Base-by-base conservation (phyloP, 208 protist genomes). In the Naegleria gruberi region DNA sequence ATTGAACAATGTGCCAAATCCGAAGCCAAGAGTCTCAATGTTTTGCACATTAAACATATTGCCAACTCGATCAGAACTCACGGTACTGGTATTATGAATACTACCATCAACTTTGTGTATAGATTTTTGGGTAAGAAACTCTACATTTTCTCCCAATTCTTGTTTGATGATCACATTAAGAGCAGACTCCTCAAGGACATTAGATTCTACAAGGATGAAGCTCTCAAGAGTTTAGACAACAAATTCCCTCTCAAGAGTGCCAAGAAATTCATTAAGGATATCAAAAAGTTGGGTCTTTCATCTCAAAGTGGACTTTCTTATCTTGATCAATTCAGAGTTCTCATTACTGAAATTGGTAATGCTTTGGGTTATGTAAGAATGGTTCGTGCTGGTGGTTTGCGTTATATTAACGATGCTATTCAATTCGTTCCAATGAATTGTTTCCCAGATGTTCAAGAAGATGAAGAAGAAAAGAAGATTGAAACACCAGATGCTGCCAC, bases 41-140 rank as follows among this genome's bases (percentile, higher is more conserved):
- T 97, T 7, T 96, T 99, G 84, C 95, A 97, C 92, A 98, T 98
- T 88, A 93, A 94, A 19, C 97, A 99, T 93, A 96, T 99, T 90
- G 96, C 98, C 46, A 98, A 98, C 91, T 98, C 97, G 26, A 98
- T 99, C 90, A 94, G 97, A 77, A 98, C 97, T 30, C 98, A 99
- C 93, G 98, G 98, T 86, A 97, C 95, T 23, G 98, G 98, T 89
- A 99, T 99, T 47, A 98, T 99, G 96, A 99, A 99, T 92, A 99
- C 98, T 17, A 96, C 97, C 1, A 97, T 99, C 57, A 99, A 99
- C 93, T 98, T 98, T 92, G 97, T 98, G 1, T 99, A 98, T 93
- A 95, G 96, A 90, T 99, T 97, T 90, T 92, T 99, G 0, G 90
- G 95, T 30, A 95, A 96, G 91, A 98, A 99, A 91, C 96, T 99